phyloP scores from a whole-genome alignment of 139 green algal genomes.

The Mychonastes homosphaera region DNA sequence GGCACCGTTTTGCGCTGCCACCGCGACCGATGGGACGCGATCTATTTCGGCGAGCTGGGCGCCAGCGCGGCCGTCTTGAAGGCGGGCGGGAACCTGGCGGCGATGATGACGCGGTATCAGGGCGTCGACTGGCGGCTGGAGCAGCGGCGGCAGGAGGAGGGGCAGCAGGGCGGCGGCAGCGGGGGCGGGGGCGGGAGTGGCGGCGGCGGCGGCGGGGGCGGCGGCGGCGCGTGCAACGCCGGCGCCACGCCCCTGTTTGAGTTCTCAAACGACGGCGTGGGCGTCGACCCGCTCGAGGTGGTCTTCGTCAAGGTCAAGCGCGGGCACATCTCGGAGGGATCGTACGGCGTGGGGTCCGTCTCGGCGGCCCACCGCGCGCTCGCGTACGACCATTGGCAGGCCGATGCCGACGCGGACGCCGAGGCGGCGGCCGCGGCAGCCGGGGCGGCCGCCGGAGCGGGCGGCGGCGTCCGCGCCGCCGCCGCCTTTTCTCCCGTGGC shows the following conservation, averaged over 20 bases:
- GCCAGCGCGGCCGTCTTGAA: conserved; percentile 42
- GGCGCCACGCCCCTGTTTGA: conserved; percentile 24
- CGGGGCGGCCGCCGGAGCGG: too few species aligned
- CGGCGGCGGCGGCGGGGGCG: too few species aligned
- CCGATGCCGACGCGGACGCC: not conserved
- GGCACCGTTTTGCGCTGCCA: conserved; percentile 49
- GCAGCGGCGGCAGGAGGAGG: not conserved
- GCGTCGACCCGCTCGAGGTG: conserved; percentile 57
- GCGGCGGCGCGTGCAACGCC: not conserved
- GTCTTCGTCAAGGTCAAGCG: conserved; percentile 73
- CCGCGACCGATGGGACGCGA: conserved; percentile 51
- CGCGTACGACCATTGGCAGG: conserved; percentile 38
- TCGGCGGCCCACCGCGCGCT: conserved; percentile 29
- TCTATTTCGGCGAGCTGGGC: conserved; percentile 53
- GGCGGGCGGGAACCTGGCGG: conserved; percentile 58
- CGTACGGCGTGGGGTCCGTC: too few species aligned
- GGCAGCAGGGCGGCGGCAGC: not conserved
- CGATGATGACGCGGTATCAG: conserved; percentile 61
- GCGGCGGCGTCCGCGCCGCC: not conserved
- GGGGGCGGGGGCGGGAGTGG: too few species aligned
- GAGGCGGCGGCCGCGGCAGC: too few species aligned
- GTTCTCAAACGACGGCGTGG: conserved; percentile 43
- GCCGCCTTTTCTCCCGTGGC: too few species aligned
- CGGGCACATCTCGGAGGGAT: too few species aligned
- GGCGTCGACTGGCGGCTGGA: conserved; percentile 46